Evolutionary conservation across 371 early-diverging fungal genomes (phyloP).

Genomic region (Mortierella sp.): DNA sequence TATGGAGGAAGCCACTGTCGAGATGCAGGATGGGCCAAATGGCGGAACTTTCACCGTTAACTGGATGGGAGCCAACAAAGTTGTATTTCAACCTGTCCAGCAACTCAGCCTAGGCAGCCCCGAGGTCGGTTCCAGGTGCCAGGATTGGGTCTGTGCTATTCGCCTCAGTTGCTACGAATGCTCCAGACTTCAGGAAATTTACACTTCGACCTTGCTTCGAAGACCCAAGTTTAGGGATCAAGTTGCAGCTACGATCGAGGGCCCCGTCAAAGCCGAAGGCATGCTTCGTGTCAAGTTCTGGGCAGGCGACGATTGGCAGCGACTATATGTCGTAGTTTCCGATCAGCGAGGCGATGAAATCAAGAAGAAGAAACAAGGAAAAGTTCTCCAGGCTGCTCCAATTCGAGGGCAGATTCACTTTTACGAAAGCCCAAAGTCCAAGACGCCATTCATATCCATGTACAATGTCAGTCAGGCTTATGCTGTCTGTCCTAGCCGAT

Average conservation of each 20-base stretch:
- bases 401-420: conserved; percentile 66
- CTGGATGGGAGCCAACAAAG: conserved; percentile 56
- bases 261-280: conserved; percentile 60
- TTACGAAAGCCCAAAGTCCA: conserved; percentile 69
- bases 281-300: conserved; percentile 61
- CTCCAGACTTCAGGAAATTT: conserved; percentile 78
- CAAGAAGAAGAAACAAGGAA: conserved; percentile 67
- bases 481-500: conserved; percentile 75
- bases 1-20: conserved; percentile 52
- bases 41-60: conserved; percentile 52
- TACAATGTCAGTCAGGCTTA: conserved; percentile 73
- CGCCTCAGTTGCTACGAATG: conserved; percentile 83
- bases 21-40: conserved; percentile 53
- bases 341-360: conserved; percentile 62
- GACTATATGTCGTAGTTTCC: conserved; percentile 70
- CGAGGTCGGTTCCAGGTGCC: conserved; percentile 41
- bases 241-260: conserved; percentile 43
- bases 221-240: conserved; percentile 58
- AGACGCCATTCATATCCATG: conserved; percentile 63
- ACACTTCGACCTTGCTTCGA: conserved; percentile 71
- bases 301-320: conserved; percentile 65
- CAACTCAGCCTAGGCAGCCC: conserved; percentile 39
- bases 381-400: conserved; percentile 60
- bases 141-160: conserved; percentile 75
- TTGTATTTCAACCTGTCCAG: conserved; percentile 48